Conservation (phyloP, 2,329 filamentous ascomycete species). For the Alternaria alternata region DNA sequence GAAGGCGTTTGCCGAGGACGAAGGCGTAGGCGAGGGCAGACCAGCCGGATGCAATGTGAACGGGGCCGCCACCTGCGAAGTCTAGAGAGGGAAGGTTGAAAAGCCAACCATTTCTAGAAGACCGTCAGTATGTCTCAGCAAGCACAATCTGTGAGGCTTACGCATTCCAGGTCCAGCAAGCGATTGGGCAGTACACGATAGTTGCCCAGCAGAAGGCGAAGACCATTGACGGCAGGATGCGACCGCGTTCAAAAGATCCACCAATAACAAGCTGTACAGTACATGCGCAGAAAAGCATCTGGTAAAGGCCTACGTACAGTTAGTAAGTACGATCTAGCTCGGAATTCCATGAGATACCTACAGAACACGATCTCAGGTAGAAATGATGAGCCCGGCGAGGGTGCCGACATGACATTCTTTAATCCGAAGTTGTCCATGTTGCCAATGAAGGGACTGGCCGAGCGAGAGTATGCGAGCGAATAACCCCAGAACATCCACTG, state of each 20-base stretch:
- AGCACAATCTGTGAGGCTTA: conserved; percentile 25
- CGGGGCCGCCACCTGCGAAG: conserved; percentile 69
- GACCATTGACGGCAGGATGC: conserved; percentile 69
- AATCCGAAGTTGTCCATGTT: conserved; percentile 68
- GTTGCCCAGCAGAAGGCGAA: conserved; percentile 72
- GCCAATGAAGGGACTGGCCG: conserved; percentile 69
- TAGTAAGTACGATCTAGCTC: not conserved
- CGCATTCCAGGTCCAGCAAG: conserved; percentile 73
- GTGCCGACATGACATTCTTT: conserved; percentile 67
- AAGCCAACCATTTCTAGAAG: conserved; percentile 63
- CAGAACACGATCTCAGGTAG: conserved; percentile 73
- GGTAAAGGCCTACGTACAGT: conserved; percentile 57
- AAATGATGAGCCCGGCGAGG: conserved; percentile 64
- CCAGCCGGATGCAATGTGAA: conserved; percentile 70
- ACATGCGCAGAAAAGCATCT: conserved; percentile 68
- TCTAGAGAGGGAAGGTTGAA: conserved; percentile 67
- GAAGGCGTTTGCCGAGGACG: conserved; percentile 66
- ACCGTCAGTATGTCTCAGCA: not conserved
- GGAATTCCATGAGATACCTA: not conserved
- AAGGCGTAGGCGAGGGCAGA: conserved; percentile 70
- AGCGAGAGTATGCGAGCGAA: conserved; percentile 67
- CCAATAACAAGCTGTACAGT: conserved; percentile 72
- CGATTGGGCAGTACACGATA: conserved; percentile 69
- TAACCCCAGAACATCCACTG: conserved; percentile 74
- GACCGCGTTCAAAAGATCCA: conserved; percentile 69